Percentiles rank a stretch among this genome's conserved stretches.
phyloP scores from a whole-genome alignment of 768 basidiomycete species.

The Mycena chlorophos region DNA sequence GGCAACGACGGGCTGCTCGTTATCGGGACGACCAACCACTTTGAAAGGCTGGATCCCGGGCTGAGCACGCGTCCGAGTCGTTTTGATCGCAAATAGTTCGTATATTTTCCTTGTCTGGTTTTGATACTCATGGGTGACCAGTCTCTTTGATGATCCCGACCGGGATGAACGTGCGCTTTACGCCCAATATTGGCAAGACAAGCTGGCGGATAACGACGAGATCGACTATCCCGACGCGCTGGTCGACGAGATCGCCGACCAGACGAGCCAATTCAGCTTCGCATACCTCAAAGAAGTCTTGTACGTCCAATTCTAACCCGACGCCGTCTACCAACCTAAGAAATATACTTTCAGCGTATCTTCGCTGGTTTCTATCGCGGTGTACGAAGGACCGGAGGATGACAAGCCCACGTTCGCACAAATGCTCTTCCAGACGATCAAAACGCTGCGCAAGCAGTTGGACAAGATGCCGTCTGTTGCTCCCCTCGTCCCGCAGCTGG shows the following conservation, averaged over 20 bases:
- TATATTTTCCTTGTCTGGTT: slow-evolving; percentile 11
- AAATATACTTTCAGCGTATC: slow-evolving; percentile 67
- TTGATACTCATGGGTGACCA: slow-evolving; percentile 25
- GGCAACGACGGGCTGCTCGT: slow-evolving; percentile 79
- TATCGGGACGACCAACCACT: slow-evolving; percentile 82
- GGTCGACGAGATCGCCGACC: slow-evolving; percentile 55
- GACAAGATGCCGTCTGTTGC: slow-evolving; percentile 42
- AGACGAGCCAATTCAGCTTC: slow-evolving; percentile 74
- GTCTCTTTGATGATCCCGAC: slow-evolving; percentile 73
- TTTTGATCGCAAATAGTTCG: slow-evolving; percentile 85
- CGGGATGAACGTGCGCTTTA: slow-evolving; percentile 65
- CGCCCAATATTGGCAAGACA: slow-evolving; percentile 77
- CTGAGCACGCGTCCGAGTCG: slow-evolving; percentile 77
- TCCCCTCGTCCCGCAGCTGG: slow-evolving; percentile 2
- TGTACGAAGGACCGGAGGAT: slow-evolving; percentile 46
- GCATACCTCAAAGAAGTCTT: slow-evolving; percentile 90
- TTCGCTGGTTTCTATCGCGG: slow-evolving; percentile 64
- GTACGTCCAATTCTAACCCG: slow-evolving; percentile 44
- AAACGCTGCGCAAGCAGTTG: slow-evolving; percentile 63
- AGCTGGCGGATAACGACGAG: slow-evolving; percentile 60
- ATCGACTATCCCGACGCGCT: slow-evolving; percentile 70
- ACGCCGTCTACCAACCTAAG: background rate
- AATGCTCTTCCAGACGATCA: slow-evolving; percentile 59
- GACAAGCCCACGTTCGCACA: slow-evolving; percentile 51
- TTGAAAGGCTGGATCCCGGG: slow-evolving; percentile 76